Percentiles rank a stretch among this genome's conserved stretches.
Evolutionary conservation across 495 filamentous ascomycete species (phyloP).

Genomic region (Tetracladium marchalianum): DNA sequence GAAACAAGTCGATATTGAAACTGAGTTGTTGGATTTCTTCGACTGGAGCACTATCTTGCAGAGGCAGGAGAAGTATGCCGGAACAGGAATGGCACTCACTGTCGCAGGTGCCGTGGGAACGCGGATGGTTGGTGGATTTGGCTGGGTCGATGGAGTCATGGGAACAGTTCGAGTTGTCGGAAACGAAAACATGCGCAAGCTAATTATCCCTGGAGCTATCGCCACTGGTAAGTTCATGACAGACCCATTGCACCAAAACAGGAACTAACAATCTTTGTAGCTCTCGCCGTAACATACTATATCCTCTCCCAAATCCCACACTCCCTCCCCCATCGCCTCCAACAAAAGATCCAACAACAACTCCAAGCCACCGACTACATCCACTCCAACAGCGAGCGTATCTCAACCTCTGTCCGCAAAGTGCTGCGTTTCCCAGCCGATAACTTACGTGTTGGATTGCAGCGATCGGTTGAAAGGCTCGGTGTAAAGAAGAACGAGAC

Average conservation of each 20-base stretch:
- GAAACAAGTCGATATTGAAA: conserved; percentile 73
- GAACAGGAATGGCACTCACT: conserved; percentile 87
- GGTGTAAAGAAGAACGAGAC: conserved; percentile 69
- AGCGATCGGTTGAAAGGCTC: conserved; percentile 75
- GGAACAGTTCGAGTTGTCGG: conserved; percentile 72
- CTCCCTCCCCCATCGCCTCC: conserved; percentile 80
- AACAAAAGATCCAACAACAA: conserved; percentile 68
- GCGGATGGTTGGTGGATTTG: conserved; percentile 68
- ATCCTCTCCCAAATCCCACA: conserved; percentile 75
- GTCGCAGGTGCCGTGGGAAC: conserved; percentile 78
- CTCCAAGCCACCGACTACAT: conserved; percentile 82
- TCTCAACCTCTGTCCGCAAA: conserved; percentile 73
- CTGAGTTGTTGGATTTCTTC: conserved; percentile 89
- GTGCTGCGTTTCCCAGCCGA: conserved; percentile 78
- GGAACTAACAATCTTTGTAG: conserved; percentile 39
- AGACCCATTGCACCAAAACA: neutral
- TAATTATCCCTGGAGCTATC: conserved; percentile 73
- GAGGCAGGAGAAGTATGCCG: conserved; percentile 85
- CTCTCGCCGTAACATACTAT: conserved; percentile 62
- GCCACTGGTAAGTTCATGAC: conserved; percentile 55
- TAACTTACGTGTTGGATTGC: conserved; percentile 67
- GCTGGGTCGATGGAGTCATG: conserved; percentile 82
- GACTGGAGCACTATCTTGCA: conserved; percentile 76
- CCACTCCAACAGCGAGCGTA: conserved; percentile 75
- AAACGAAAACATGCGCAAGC: conserved; percentile 66